Percentiles rank a stretch among this genome's conserved stretches.
Conservation (phyloP, 2,329 filamentous ascomycete species). For the Septoria linicola region DNA sequence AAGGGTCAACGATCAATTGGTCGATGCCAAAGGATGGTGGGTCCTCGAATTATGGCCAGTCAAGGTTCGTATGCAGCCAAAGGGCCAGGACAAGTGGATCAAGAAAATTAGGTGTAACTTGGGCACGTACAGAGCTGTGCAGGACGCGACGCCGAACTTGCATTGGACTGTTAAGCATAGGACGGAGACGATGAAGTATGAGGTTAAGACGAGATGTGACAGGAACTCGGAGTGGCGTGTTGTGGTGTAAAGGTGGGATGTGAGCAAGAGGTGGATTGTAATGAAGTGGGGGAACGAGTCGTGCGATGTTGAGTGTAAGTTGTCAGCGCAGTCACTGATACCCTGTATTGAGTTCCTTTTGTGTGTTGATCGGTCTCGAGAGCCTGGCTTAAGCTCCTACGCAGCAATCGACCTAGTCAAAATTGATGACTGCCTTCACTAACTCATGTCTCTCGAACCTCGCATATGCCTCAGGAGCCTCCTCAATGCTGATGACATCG, state of each 20-base stretch:
- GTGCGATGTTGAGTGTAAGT: too few species aligned
- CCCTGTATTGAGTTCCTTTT: too few species aligned
- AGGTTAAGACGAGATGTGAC: constrained; percentile 35
- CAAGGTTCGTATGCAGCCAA: constrained; percentile 40
- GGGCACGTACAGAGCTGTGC: constrained; percentile 41
- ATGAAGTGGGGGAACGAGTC: too few species aligned
- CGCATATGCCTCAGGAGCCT: constrained; percentile 17
- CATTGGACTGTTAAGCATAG: constrained; percentile 48
- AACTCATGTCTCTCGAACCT: too few species aligned
- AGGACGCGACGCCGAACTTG: constrained; percentile 42
- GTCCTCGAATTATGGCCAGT: constrained; percentile 47
- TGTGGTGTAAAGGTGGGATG: neutral
- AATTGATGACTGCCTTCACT: too few species aligned
- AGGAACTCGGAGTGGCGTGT: constrained; percentile 37
- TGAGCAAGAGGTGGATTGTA: too few species aligned
- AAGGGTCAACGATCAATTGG: constrained; percentile 45
- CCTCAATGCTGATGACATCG: constrained; percentile 16
- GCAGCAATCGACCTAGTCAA: too few species aligned
- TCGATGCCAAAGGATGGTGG: constrained; percentile 45
- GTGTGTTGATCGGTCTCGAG: too few species aligned
- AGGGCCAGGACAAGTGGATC: constrained; percentile 39
- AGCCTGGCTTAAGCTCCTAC: too few species aligned
- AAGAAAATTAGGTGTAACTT: constrained; percentile 43
- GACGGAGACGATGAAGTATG: constrained; percentile 40
- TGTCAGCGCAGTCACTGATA: too few species aligned